Evolutionary conservation across 768 basidiomycete species (phyloP), one percentile per base, ranked within the genome.

Genomic region (Kwoniella dendrophila): DNA sequence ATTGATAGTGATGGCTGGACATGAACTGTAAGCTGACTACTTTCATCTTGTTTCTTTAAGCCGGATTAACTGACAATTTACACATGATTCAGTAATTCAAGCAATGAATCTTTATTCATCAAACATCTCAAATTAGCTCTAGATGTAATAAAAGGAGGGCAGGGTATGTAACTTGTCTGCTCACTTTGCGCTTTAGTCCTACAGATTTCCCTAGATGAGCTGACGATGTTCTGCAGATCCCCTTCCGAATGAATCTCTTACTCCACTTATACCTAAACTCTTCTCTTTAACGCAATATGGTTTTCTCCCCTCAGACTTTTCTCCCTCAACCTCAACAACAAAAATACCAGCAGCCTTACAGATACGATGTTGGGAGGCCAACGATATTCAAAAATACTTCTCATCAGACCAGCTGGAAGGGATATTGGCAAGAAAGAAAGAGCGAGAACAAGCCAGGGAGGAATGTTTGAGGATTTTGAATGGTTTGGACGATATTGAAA

Each of bases 331-430:
- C 5, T 63, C 65, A 1, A 49, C 56, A 8, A 43, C 36, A 10
- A 70, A 70, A 50, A 36, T 76, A 2, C 74, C 74, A 3, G 66
- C 63, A 3, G 50, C 64, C 0, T 55, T 76, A 1, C 74, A 76
- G 36, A 68, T 71, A 29, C 43, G 59, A 26, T 62, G 64, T 27
- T 76, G 74, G 74, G 74, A 76, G 38, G 72, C 66, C 20, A 68
- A 34, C 18, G 64, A 73, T 12, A 47, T 61, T 4, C 50, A 56
- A 18, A 60, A 56, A 36, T 64, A 67, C 30, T 63, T 70, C 56
- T 33, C 66, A 3, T 36, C 48, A 8, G 64, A 67, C 3, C 67
- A 66, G 33, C 26, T 60, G 10, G 62, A 55, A 10, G 44, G 41
- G 7, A 3, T 70, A 6, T 5, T 40, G 20, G 14, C 36, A 0